Conservation (phyloP, 805 yeast genomes). For the Wickerhamomyces xylosicus region DNA sequence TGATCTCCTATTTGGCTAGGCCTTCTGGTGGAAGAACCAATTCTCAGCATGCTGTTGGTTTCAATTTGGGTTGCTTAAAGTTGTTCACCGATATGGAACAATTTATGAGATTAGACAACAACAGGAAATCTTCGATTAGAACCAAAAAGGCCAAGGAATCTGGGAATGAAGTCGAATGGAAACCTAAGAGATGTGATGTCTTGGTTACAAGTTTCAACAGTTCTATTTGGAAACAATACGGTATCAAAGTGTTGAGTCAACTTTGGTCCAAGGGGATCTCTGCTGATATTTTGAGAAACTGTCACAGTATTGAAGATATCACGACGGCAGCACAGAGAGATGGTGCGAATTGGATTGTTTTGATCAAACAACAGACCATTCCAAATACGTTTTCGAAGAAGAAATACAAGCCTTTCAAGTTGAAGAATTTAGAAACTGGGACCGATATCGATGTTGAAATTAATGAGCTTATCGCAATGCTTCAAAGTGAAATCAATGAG, state of each 20-base stretch:
- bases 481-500: conserved; percentile 22
- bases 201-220: conserved; percentile 62
- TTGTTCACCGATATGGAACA: conserved; percentile 41
- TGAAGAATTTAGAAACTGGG: conserved; percentile 50
- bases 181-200: conserved; percentile 67
- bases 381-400: conserved; percentile 22
- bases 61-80: conserved; percentile 69
- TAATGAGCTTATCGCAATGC: conserved; percentile 47
- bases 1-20: conserved; percentile 59
- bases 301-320: conserved; percentile 52
- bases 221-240: conserved; percentile 43
- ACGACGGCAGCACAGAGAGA: conserved; percentile 51
- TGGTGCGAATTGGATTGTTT: conserved; percentile 68
- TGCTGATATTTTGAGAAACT: conserved; percentile 53
- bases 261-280: conserved; percentile 75
- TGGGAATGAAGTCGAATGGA: conserved; percentile 33
- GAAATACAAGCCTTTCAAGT: conserved; percentile 65
- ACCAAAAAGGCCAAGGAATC: conserved; percentile 23
- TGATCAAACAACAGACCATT: conserved; percentile 47
- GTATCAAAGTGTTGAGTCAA: conserved; percentile 48
- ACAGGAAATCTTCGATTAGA: conserved; percentile 12
- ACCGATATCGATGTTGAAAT: conserved; percentile 66
- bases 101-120: conserved; percentile 28
- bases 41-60: conserved; percentile 68
- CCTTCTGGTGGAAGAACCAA: conserved; percentile 28